Conservation (phyloP, 768 basidiomycete species). For the Trametopsis cervina region DNA sequence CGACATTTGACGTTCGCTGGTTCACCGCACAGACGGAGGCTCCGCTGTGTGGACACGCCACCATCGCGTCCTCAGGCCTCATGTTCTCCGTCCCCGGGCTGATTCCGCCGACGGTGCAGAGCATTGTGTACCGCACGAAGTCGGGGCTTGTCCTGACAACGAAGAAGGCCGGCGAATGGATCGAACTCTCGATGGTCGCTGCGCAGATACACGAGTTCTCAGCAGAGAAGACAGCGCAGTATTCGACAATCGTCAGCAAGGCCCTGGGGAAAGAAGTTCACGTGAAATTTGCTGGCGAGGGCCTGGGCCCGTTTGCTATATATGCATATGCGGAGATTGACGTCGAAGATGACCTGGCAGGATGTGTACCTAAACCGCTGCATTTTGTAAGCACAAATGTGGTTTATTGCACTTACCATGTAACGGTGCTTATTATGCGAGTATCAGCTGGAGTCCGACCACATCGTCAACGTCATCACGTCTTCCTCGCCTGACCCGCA, state of each 20-base stretch:
- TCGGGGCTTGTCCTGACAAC: slow-evolving; percentile 21
- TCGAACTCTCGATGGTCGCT: slow-evolving; percentile 31
- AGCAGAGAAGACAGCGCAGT: slow-evolving; percentile 24
- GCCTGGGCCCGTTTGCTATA: slow-evolving; percentile 25
- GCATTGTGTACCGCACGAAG: slow-evolving; percentile 16
- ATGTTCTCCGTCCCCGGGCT: slow-evolving; percentile 20
- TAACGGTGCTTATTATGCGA: background rate
- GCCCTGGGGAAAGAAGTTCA: slow-evolving; percentile 32
- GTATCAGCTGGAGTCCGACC: slow-evolving; percentile 21
- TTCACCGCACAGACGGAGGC: slow-evolving; percentile 7
- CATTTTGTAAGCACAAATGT: slow-evolving; percentile 32
- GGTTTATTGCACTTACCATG: no score
- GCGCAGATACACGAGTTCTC: slow-evolving; percentile 22
- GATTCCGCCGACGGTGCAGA: background rate
- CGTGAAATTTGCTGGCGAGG: slow-evolving; percentile 31
- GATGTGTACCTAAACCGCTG: slow-evolving; percentile 24
- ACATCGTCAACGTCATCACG: slow-evolving; percentile 34
- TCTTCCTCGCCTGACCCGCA: slow-evolving; percentile 23
- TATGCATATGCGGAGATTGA: slow-evolving; percentile 40
- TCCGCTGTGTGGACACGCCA: slow-evolving; percentile 15
- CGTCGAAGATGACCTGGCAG: slow-evolving; percentile 29
- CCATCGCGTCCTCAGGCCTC: slow-evolving; percentile 32
- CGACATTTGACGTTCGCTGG: slow-evolving; percentile 28
- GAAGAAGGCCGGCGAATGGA: slow-evolving; percentile 10
- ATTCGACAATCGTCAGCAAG: slow-evolving; percentile 23